A percentile compares a stretch with the other conserved stretches of the same genome.
phyloP scores from a whole-genome alignment of 352 stramenopile species.

The Globisporangium yorkense region DNA sequence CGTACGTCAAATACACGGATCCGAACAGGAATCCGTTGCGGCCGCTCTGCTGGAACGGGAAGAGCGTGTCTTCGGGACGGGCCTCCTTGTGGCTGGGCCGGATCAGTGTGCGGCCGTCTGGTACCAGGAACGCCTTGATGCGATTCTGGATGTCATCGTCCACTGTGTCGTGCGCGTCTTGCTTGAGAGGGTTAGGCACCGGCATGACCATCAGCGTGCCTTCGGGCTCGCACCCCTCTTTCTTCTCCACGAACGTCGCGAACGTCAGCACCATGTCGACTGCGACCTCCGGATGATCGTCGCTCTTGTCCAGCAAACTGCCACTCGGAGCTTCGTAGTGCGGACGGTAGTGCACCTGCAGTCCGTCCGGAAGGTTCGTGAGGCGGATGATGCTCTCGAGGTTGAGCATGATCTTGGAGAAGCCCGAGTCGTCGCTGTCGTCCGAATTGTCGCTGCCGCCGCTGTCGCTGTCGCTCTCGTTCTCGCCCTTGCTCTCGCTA shows the following conservation, averaged over 20 bases:
- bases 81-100: conserved; percentile 21
- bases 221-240: conserved; percentile 27
- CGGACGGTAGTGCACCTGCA: conserved; percentile 79
- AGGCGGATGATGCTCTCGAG: conserved; percentile 82
- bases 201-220: conserved; percentile 55
- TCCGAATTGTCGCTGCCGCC: conserved; percentile 35
- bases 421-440: conserved; percentile 34
- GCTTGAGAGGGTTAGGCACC: conserved; percentile 28
- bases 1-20: conserved; percentile 75
- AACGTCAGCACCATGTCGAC: conserved; percentile 69
- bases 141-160: conserved; percentile 53
- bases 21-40: conserved; percentile 69
- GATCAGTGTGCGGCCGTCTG: conserved; percentile 50
- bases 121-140: conserved; percentile 70
- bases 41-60: conserved; percentile 75
- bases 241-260: conserved; percentile 54
- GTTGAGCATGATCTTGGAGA: conserved; percentile 62
- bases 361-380: conserved; percentile 67
- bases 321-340: conserved; percentile 51
- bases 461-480: conserved; percentile 27
- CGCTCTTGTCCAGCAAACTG: conserved; percentile 17
- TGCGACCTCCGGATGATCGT: conserved; percentile 24
- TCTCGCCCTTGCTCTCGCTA: conserved; percentile 12
- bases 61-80: conserved; percentile 50
- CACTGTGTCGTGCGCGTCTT: conserved; percentile 16